These are phyloP conservation scores for Sclerotinia trifoliorum DNA, from an alignment of 2,329 filamentous ascomycete species.

Conservation along the genomic window DNA sequence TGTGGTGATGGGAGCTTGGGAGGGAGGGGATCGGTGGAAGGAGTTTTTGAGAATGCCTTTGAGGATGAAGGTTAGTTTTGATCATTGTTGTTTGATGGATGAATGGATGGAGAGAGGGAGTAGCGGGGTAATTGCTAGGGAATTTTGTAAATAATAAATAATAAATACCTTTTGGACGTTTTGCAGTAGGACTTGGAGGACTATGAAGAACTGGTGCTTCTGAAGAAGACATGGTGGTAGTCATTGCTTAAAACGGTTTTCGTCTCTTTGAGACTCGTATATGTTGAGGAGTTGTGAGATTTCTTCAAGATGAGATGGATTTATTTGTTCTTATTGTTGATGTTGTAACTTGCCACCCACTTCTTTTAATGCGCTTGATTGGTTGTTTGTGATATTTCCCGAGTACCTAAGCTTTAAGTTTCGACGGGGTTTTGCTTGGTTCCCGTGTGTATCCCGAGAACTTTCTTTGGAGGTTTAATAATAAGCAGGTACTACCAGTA, in stretches of 20 bases:
- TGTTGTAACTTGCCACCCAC: not conserved
- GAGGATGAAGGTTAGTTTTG: not conserved
- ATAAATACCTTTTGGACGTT: conserved; percentile 42
- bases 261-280: not conserved
- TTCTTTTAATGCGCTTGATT: no score
- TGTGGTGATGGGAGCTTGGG: conserved; percentile 43
- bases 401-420: no score
- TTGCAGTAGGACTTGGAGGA: conserved; percentile 39
- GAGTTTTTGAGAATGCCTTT: conserved; percentile 94
- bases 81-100: conserved; percentile 9
- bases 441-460: not conserved
- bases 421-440: no score
- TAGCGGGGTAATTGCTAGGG: conserved; percentile 14
- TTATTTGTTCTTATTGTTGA: conserved; percentile 2
- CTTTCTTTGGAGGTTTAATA: not conserved
- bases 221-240: conserved; percentile 34
- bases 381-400: no score
- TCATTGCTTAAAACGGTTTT: conserved; percentile 15
- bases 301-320: not conserved
- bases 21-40: conserved; percentile 58
- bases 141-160: conserved; percentile 4
- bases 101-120: not conserved
- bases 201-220: conserved; percentile 34
- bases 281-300: not conserved
- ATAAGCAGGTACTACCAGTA: no score